Evolutionary conservation across 257 asterid genomes (phyloP).

Genomic region (Striga asiatica): DNA sequence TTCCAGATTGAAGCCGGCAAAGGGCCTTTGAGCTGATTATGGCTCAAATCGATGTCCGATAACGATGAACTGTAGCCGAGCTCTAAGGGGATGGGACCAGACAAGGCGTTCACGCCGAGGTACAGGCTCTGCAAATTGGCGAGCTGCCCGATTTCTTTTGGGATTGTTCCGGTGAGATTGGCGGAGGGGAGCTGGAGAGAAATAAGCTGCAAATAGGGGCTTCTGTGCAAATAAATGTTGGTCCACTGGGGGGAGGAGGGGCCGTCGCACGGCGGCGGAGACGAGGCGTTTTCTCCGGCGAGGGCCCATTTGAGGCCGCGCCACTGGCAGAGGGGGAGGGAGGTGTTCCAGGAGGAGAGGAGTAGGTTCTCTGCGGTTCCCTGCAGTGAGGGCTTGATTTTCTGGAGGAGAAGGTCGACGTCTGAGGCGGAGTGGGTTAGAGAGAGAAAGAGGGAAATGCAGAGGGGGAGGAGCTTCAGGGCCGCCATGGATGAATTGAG

Average conservation of each 20-base stretch:
- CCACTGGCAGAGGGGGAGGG: slow-evolving; percentile 90
- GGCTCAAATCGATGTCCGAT: slow-evolving; percentile 71
- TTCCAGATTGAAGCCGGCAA: slow-evolving; percentile 88
- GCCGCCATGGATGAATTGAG: slow-evolving; percentile 45
- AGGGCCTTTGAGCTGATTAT: slow-evolving; percentile 57
- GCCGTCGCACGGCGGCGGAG: slow-evolving; percentile 34
- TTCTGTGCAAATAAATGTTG: slow-evolving; percentile 29
- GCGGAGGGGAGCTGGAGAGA: slow-evolving; percentile 90
- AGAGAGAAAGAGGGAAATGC: slow-evolving; percentile 22
- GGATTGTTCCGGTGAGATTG: slow-evolving; percentile 75
- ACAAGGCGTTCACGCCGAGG: slow-evolving; percentile 53
- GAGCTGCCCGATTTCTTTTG: slow-evolving; percentile 75
- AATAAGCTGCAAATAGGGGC: slow-evolving; percentile 51
- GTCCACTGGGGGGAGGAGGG: slow-evolving; percentile 81
- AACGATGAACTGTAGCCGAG: slow-evolving; percentile 76
- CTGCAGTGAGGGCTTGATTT: slow-evolving; percentile 66
- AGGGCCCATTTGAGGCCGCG: slow-evolving; percentile 81
- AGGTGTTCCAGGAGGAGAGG: slow-evolving; percentile 67
- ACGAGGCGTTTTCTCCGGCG: slow-evolving; percentile 36
- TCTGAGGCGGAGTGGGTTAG: slow-evolving; percentile 42
- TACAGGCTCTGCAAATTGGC: slow-evolving; percentile 55
- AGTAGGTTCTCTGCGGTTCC: slow-evolving; percentile 60
- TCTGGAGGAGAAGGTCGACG: slow-evolving; percentile 53
- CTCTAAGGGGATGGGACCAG: slow-evolving; percentile 80
- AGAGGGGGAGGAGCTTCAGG: slow-evolving; percentile 25